Base-by-base conservation (phyloP, 176 grass and related monocot species). In the Luzula sylvatica region DNA sequence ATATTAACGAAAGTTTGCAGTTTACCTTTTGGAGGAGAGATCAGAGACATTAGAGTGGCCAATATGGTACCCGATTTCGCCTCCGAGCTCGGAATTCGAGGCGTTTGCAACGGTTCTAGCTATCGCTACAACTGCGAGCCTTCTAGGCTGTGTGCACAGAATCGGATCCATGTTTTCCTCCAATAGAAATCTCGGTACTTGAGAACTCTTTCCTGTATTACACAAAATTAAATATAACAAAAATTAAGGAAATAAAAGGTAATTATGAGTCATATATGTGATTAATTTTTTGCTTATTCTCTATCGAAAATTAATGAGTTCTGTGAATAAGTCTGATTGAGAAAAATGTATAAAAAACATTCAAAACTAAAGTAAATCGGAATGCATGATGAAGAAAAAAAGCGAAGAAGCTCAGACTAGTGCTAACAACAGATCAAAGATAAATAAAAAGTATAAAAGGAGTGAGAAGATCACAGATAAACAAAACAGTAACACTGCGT, bases 141-240 rank as follows among this genome's bases (percentile, higher is more conserved):
- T 83, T 79, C 88, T 83, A 35, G 88, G 88, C 57, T 94, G 88
- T 42, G 88, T 94, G 75, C 88, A 94, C 39, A 94, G 41, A 42
- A 94, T 77, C 8, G 88, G 88, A 21, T 87, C 83, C 60, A 94
- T 58, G 67, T 75, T 87, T 55, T 76, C 88, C 20, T 87, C 88
- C 11, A 94, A 55, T 25, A 94, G 79, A 57, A 78, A 94, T 55
- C 79, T 79, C 40, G 88, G 88, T 46, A 94, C 75, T 68, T 83
- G 70, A 25, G 75, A 83, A 44, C 88, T 94, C 75, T 87, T 94
- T 43, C 88, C 88, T 94, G 39, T 70, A 65, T 58, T 4, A 35
- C 3, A 47, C 11, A 65, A 16, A 23, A 56, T 15, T 28, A 55
- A 42, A 49, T 26, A 55, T 11, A 39, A 38, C 3, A 50, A 11